Base-by-base conservation (phyloP, 352 stramenopile genomes). In the Pythium volutum region DNA sequence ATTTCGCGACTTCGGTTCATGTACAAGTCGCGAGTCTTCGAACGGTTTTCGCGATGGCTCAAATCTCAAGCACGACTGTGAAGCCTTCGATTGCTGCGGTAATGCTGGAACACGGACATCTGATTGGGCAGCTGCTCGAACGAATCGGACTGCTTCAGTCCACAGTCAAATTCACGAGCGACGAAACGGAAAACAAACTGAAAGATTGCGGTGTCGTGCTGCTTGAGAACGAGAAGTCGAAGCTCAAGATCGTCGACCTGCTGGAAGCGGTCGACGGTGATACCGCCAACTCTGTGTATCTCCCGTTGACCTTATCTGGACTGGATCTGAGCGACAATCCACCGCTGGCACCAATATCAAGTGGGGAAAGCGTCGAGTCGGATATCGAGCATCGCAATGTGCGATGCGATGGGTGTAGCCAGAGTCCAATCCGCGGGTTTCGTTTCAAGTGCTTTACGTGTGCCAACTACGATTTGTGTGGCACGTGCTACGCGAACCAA, bases 391-490 rank as follows among this genome's bases (percentile, higher is more conserved):
- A 87, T 65, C 68, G 76, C 16, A 88, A 77, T 53, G 84, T 93
- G n/a, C 79, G 82, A 18, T 93, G 84, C 58, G 84, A 93, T 57
- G 80, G 81, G 14, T 93, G 84, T 49, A 84, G 88, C 55, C 75
- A 87, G 49, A 91, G 70, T 54, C 84, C 84, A 1, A 50, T 93
- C 33, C 62, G 67, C 39, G 84, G 84, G 12, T 89, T 77, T 51
- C 77, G 84, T 14, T 90, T 90, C 60, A 93, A 93, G 64, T 93
- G 84, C 26, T 87, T 82, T 33, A 76, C 69, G 10, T 93, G 84
- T 38, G 55, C 81, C 1, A 90, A 93, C 50, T 93, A 90, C 62
- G 84, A 93, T 56, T 63, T 93, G 22, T 93, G 84, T 47, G 70
- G 65, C 2, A 70, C 58, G 2, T 93, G 84, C 60, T 93, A 93